Evolutionary conservation across 768 basidiomycete species (phyloP).

Genomic region (Leucocoprinus leucothites): DNA sequence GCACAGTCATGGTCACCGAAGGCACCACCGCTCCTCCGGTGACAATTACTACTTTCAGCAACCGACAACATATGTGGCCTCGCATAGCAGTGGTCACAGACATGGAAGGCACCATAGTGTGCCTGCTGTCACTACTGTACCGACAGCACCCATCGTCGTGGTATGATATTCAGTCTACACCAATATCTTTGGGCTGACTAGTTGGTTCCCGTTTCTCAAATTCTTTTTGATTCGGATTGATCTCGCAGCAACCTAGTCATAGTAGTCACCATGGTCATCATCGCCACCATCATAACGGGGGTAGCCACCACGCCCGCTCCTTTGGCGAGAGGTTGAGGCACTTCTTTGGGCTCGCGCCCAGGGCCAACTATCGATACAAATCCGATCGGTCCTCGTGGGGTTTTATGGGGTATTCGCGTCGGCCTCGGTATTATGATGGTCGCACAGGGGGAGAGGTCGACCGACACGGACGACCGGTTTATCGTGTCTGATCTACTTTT

Average conservation of each 20-base stretch:
- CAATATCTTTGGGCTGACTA: not conserved
- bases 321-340: conserved; percentile 46
- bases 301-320: conserved; percentile 3
- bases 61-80: conserved; percentile 7
- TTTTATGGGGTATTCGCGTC: conserved; percentile 50
- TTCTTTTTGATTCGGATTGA: not conserved
- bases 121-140: not conserved
- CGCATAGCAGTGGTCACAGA: conserved; percentile 5
- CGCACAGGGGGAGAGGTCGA: conserved; percentile 52
- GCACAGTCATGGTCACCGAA: not conserved
- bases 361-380: conserved; percentile 37
- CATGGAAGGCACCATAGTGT: conserved; percentile 6
- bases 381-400: conserved; percentile 48
- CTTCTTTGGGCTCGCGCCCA: conserved; percentile 50
- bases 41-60: not conserved
- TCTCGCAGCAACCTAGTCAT: conserved; percentile 3
- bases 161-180: not conserved
- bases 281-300: conserved; percentile 16
- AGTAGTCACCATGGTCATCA: conserved; percentile 24
- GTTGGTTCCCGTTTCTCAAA: not conserved
- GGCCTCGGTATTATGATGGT: conserved; percentile 47
- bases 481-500: conserved; percentile 35
- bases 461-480: conserved; percentile 50
- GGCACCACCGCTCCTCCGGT: not conserved
- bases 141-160: conserved; percentile 2